Evolutionary conservation across 2,329 filamentous ascomycete species (phyloP).

Genomic region (Ophiostoma sp.): DNA sequence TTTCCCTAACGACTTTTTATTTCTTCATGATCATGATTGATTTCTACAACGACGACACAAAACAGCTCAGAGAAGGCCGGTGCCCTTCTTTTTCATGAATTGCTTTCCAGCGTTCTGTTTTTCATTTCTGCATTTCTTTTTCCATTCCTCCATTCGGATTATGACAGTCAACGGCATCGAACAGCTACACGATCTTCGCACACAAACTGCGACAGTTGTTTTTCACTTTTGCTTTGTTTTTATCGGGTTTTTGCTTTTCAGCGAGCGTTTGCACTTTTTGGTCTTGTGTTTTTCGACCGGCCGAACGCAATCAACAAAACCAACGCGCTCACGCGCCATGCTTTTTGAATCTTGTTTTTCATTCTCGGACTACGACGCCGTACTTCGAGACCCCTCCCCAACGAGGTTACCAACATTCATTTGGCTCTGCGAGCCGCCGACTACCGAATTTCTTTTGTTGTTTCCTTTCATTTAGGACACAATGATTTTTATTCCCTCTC

Average conservation of each 20-base stretch:
- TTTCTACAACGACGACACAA: constrained; percentile 6
- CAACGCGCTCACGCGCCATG: constrained; percentile 20
- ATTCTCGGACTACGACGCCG: not conserved
- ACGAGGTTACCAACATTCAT: constrained; percentile 13
- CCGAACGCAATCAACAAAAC: constrained; percentile 8
- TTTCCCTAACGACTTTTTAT: constrained; percentile 34
- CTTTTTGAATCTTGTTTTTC: not conserved
- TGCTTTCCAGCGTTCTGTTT: not conserved
- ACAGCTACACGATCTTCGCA: constrained; percentile 24
- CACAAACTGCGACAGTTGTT: constrained; percentile 16
- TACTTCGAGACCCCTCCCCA: not conserved
- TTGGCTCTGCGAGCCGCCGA: constrained; percentile 14
- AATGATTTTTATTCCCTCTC: constrained; percentile 10
- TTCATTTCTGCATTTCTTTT: not conserved
- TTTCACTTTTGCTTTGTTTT: not conserved
- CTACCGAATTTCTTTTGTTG: constrained; percentile 17
- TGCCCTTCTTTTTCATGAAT: not conserved
- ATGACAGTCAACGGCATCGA: constrained; percentile 25
- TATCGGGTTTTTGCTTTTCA: not conserved
- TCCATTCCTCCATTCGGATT: constrained; percentile 10
- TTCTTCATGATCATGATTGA: constrained; percentile 27
- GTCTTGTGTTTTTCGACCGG: not conserved
- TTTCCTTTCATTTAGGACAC: constrained; percentile 7
- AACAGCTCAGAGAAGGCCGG: constrained; percentile 15
- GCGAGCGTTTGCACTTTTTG: not conserved